Evolutionary conservation across 129 eudicot genomes (phyloP), one percentile per base, ranked within the genome.

Genomic region (Erigeron canadensis): DNA sequence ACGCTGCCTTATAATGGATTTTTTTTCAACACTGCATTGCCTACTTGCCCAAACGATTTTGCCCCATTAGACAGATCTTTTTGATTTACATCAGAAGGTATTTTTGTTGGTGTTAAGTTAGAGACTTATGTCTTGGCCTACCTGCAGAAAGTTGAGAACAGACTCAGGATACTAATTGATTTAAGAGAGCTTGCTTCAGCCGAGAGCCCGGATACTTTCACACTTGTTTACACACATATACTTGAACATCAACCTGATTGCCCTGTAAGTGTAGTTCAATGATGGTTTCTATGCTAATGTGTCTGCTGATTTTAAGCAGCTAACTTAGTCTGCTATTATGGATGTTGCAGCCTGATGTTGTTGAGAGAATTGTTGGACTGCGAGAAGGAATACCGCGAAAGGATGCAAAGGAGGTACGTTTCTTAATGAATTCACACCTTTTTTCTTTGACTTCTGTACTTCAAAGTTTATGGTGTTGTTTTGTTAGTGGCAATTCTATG

Each of bases 341-440:
- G 64, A 40, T 5, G 28, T 69, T 84, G 83, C 86, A 94, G 97
- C 91, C 96, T 57, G 99, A 89, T 42, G 96, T 94, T 57, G 99
- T 94, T 45, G 99, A 94, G 67, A 94, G 81, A 79, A 78, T 94
- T 71, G 99, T 94, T 60, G 81, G 86, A 13, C 67, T 94, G 48
- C 87, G 99, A 61, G 99, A 94, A 86, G 98, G 98, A 77, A 94
- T 94, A 74, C 97, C 98, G 43, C 81, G 96, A 17, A 90, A 94
- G 82, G 99, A 94, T 73, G 97, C 99, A 4, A 94, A 94, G 79
- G 99, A 94, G 93, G 99, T 90, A 87, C 47, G 22, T 73, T 4
- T 18, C 19, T 65, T 67, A 18, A 38, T 3, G 7, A 60, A 3
- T 5, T 40, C 7, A 12, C 43, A 56, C 53, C 22, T 39, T 16